phyloP scores from a whole-genome alignment of 192 early-diverging fungal genomes.

The Entomortierella chlamydospora region DNA sequence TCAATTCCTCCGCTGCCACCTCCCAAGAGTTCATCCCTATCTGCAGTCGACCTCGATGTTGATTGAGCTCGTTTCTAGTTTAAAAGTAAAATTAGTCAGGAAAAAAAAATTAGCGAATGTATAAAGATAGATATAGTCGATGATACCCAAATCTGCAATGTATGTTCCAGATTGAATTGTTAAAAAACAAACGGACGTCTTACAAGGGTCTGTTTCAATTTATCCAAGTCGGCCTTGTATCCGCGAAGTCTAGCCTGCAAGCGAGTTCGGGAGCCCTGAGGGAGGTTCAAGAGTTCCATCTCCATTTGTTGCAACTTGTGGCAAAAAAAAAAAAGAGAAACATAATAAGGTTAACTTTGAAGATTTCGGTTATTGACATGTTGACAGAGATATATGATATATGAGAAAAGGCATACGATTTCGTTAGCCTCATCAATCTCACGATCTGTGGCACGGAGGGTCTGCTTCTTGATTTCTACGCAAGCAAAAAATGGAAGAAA shows the following conservation, averaged over 20 bases:
- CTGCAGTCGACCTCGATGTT: slow-evolving; percentile 54
- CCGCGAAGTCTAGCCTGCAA: slow-evolving; percentile 74
- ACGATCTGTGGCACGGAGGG: slow-evolving; percentile 80
- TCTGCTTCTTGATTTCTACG: slow-evolving; percentile 78
- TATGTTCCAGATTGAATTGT: no score
- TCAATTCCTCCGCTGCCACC: slow-evolving; percentile 56
- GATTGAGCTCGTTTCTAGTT: slow-evolving; percentile 61
- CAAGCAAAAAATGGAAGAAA: background rate
- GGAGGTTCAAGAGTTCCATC: slow-evolving; percentile 86
- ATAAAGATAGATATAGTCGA: background rate
- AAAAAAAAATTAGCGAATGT: background rate
- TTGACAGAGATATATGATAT: background rate
- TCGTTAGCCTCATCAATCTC: slow-evolving; percentile 93
- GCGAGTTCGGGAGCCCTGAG: slow-evolving; percentile 69
- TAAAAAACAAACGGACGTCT: slow-evolving; percentile 5
- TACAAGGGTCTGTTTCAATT: slow-evolving; percentile 82
- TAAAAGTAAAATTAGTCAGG: slow-evolving; percentile 1
- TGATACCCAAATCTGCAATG: no score
- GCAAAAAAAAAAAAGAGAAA: background rate
- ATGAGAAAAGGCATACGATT: slow-evolving; percentile 76
- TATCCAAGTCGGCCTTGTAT: slow-evolving; percentile 86
- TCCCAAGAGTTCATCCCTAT: slow-evolving; percentile 75
- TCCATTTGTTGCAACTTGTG: slow-evolving; percentile 90
- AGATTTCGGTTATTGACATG: background rate
- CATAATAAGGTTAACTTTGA: background rate